Base-by-base conservation (phyloP, 345 rosid species). In the Carallia pectinifolia region DNA sequence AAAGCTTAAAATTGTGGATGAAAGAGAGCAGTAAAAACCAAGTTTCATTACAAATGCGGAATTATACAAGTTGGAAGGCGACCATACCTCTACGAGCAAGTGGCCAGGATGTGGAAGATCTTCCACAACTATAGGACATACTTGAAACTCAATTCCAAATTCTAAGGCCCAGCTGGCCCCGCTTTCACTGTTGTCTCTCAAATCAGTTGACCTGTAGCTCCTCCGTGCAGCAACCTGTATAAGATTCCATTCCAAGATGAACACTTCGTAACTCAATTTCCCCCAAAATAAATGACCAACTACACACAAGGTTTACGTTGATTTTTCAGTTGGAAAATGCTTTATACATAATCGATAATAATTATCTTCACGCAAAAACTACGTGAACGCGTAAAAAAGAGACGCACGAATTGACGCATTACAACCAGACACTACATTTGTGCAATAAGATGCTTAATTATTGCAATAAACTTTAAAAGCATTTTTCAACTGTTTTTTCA, bases 121-220 rank as follows among this genome's bases (percentile, higher is more conserved):
- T 71, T 89, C 88, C n/a, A 89, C 87, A 7, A 80, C 69, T 18
- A 89, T 87, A 1, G 94, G 94, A 63, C 85, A 89, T 15, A 61
- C 53, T 47, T 74, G 81, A 34, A 31, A 70, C 44, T 84, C 85
- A 9, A 66, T 65, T 72, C 81, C 88, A 47, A 83, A 56, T 37
- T 89, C 89, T 40, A 71, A 68, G 2, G 83, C 88, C 89, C 86
- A 76, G 59, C 87, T 85, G 12, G 75, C 72, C 36, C 81, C 84
- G 7, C 38, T 75, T 71, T 74, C 68, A 71, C 4, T 31, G 30
- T 53, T 38, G 5, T 72, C 64, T 1, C 69, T 69, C n/a, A 74
- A 61, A 40, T 81, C 79, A 4, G 75, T 66, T 4, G 81, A 70
- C 37, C 82, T 78, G 44, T 70, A 60, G 53, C 63, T 70, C 73